Evolutionary conservation across 2,329 filamentous ascomycete species (phyloP), one percentile per base, ranked within the genome.

Genomic region (Claviceps africana): DNA sequence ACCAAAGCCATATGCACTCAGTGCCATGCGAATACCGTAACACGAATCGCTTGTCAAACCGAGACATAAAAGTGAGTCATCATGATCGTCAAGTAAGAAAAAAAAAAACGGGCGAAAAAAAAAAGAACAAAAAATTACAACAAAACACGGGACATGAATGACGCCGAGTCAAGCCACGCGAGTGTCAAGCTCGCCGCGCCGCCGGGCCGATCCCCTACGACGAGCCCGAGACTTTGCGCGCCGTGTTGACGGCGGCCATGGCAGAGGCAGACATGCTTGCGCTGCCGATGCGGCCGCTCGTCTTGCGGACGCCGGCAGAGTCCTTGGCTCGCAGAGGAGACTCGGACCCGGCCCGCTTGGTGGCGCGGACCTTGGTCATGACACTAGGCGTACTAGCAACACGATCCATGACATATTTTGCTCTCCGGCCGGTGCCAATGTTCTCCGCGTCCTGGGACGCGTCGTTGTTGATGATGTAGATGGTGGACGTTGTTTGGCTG

Each of bases 401-500:
- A 64, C 71, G 72, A 39, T 78, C 79, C 59, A 81, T 78, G 35
- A 72, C 69, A 59, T 85, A 6, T 21, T 30, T 84, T 43, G 76
- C 75, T 6, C 75, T 8, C 55, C 81, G 79, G 33, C 72, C 67
- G 25, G 72, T 67, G 33, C 82, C 81, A 64, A 83, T 76, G 60
- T 88, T 88, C 64, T 88, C 85, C 11, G 79, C 77, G 58, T 88
- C 85, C 55, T 85, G 79, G 21, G 80, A 82, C 13, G 81, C 76
- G 59, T 84, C 81, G 57, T 85, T 83, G 60, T 85, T 81, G 52
- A 83, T 76, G 46, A 61, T 59, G 60, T 82, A 82, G 54, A 80
- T 82, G 2, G 84, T 83, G 0, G 85, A 86, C 13, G 85, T 83
- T 3, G 83, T 86, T 66, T 88, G 86, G 66, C 85, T 89, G 53